These are phyloP conservation scores for Hygrophoropsis aurantiaca DNA, from an alignment of 768 basidiomycete genomes.

Conservation along the genomic window DNA sequence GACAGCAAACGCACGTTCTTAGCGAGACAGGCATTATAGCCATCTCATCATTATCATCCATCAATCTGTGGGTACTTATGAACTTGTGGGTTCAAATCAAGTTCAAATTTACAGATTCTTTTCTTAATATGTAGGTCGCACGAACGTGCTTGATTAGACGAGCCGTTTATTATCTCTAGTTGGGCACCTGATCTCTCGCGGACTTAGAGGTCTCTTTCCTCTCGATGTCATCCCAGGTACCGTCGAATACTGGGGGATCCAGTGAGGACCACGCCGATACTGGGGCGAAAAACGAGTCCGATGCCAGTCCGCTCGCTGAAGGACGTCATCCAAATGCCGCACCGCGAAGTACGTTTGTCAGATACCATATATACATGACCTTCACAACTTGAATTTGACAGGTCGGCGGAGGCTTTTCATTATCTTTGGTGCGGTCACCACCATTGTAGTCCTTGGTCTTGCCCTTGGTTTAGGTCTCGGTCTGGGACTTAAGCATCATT, in stretches of 20 bases:
- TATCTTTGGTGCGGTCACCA: slow-evolving; percentile 10
- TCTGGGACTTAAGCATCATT: slow-evolving; percentile 22
- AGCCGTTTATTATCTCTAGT: background rate
- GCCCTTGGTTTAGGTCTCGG: slow-evolving; percentile 29
- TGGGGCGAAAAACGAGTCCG: slow-evolving; percentile 2
- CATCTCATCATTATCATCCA: too few species aligned
- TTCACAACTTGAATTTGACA: slow-evolving; percentile 2
- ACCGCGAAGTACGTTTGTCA: background rate
- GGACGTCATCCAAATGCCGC: background rate
- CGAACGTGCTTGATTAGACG: slow-evolving; percentile 5
- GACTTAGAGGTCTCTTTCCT: background rate
- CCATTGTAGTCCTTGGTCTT: slow-evolving; percentile 17
- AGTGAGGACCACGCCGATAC: slow-evolving; percentile 7
- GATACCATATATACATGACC: background rate
- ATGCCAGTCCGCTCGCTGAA: background rate
- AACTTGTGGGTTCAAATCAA: too few species aligned
- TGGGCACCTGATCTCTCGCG: background rate
- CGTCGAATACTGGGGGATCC: slow-evolving; percentile 6
- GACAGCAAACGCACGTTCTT: too few species aligned
- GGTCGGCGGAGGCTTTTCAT: slow-evolving; percentile 19
- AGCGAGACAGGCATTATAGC: too few species aligned
- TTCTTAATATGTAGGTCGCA: background rate
- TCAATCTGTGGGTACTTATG: too few species aligned
- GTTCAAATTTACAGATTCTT: too few species aligned
- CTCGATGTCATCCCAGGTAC: background rate